A percentile compares a stretch with the other conserved stretches of the same genome.
Conservation (phyloP, 2,329 filamentous ascomycete genomes). For the Rhytidhysteron rufulum region DNA sequence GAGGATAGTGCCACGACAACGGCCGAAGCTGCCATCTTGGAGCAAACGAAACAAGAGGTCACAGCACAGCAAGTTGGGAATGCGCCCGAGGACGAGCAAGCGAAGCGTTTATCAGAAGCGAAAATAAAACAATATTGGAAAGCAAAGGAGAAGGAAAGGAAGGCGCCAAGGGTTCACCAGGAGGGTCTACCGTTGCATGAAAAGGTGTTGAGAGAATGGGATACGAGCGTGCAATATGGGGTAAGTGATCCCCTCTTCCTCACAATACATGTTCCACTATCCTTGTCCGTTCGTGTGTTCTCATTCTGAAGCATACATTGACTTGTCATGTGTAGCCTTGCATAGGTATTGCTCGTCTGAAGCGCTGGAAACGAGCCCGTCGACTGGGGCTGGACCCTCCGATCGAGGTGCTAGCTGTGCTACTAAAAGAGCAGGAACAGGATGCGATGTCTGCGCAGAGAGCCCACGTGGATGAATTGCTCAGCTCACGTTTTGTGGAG, state of each 20-base stretch:
- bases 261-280: neutral
- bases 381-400: constrained; percentile 80
- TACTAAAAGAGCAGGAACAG: constrained; percentile 65
- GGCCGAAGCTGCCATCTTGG: constrained; percentile 35
- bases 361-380: constrained; percentile 85
- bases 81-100: constrained; percentile 49
- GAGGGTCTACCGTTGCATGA: constrained; percentile 67
- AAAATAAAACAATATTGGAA: constrained; percentile 78
- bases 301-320: neutral
- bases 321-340: constrained; percentile 63
- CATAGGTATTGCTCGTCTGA: constrained; percentile 75
- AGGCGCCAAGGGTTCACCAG: constrained; percentile 73
- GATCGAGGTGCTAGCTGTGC: constrained; percentile 81
- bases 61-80: constrained; percentile 18
- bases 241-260: constrained; percentile 63
- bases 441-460: constrained; percentile 55
- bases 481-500: constrained; percentile 48
- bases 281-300: constrained; percentile 9
- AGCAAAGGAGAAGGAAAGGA: constrained; percentile 64
- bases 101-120: constrained; percentile 61
- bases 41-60: constrained; percentile 35
- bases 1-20: constrained; percentile 17
- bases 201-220: constrained; percentile 87
- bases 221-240: constrained; percentile 86
- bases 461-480: constrained; percentile 70